Evolutionary conservation across 371 early-diverging fungal species (phyloP), one percentile per base, ranked within the genome.

Genomic region (Rhizopus arrhizus): DNA sequence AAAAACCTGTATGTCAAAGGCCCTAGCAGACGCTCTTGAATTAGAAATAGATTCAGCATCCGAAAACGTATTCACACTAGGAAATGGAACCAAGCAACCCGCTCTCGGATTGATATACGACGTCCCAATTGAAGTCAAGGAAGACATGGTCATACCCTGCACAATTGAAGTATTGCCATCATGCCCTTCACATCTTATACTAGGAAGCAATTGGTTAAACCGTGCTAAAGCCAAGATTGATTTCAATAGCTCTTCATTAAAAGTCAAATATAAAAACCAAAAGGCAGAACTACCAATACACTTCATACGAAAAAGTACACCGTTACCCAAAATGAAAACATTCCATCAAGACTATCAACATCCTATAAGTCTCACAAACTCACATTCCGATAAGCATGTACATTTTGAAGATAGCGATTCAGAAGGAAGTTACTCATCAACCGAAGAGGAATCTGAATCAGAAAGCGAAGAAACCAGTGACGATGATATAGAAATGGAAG

Each of bases 1-100:
- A 2, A 45, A 46, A 5, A 56, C 56, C 0, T 43, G 43, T 32
- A 56, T 56, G 47, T 56, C 56, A 5, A 56, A 56, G 16, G 13
- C 28, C 5, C 16, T 56, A 2, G 56, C 56, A 9, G 56, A 56
- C 12, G 43, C 13, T 12, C 40, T 57, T 0, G 11, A 13, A 12
- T 10, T 48, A 5, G 32, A 48, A 22, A 57, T 57, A 13, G 49
- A 49, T 31, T 22, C 47, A 12, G 40, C 58, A n/a, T 48, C 49
- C 0, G 35, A 15, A 7, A 36, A 38, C 1, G 28, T 57, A 0
- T 48, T 57, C 22, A 57, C 58, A 15, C 8, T 57, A 12, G 58
- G 49, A 28, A 57, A 57, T 31, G 58, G 58, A 13, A 38, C 38
- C 16, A 57, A 57, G n/a, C 58, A 57, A 48, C 47, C 58, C 0